Conservation (phyloP, 495 filamentous ascomycete genomes). For the Achaetomiella virescens region DNA sequence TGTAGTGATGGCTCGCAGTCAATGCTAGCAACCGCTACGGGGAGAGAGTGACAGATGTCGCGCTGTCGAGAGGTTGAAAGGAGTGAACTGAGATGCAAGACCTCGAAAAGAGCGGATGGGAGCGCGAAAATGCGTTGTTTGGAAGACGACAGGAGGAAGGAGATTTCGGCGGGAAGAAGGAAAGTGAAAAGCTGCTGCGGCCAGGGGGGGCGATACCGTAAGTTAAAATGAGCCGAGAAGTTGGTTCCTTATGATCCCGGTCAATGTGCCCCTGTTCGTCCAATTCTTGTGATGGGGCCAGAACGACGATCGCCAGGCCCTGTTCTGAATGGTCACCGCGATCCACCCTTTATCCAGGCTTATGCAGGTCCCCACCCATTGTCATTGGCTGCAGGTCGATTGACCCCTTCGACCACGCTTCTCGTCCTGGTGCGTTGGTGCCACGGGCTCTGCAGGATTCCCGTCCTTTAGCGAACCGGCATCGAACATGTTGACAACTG, state of each 20-base stretch:
- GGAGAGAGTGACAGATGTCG: conserved; percentile 6
- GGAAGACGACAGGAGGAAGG: conserved; percentile 16
- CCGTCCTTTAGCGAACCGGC: neutral
- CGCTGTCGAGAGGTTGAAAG: conserved; percentile 19
- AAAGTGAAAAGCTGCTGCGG: conserved; percentile 8
- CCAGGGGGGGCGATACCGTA: conserved; percentile 7
- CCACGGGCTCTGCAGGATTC: neutral
- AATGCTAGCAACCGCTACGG: conserved; percentile 16
- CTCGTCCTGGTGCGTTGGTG: neutral
- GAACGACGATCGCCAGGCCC: conserved; percentile 13
- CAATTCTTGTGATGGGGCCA: conserved; percentile 2
- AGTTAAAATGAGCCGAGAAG: conserved; percentile 26
- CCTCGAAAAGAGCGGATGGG: conserved; percentile 31
- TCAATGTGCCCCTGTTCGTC: conserved; percentile 1
- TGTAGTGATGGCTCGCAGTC: conserved; percentile 8
- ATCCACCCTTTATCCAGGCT: conserved; percentile 15
- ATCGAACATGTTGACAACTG: neutral
- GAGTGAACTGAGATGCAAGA: conserved; percentile 32
- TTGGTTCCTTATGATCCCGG: conserved; percentile 17
- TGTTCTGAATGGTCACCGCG: conserved; percentile 13
- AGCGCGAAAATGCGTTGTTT: conserved; percentile 24
- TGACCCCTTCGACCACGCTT: neutral
- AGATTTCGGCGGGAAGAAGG: neutral
- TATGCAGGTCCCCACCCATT: conserved; percentile 22
- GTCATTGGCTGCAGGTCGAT: conserved; percentile 15